A percentile compares a stretch with the other conserved stretches of the same genome.
These are phyloP conservation scores for Aspergillus carlsbadensis DNA, from an alignment of 495 filamentous ascomycete species.

Conservation along the genomic window DNA sequence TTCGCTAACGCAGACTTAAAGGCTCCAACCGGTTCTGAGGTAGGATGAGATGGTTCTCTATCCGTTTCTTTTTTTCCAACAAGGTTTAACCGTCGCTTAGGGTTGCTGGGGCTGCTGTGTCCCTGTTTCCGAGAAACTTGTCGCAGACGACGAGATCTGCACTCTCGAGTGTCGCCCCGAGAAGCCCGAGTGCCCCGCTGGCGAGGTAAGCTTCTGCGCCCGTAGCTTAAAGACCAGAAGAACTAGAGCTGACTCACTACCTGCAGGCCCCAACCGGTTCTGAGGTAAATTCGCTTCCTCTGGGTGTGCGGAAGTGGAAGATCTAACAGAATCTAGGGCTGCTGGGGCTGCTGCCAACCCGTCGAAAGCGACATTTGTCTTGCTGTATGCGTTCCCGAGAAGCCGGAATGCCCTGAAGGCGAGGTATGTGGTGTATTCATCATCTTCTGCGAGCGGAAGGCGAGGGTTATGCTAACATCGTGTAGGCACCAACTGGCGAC, in stretches of 20 bases:
- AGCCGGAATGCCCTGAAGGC: constrained; percentile 7
- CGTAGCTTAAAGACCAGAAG: not conserved
- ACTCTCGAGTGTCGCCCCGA: not conserved
- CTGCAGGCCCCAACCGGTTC: constrained; percentile 1
- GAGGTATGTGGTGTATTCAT: not conserved
- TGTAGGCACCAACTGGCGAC: constrained; percentile 1
- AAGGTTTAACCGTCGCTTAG: not conserved
- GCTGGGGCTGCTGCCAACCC: not conserved
- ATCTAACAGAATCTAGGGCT: not conserved
- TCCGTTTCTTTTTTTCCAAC: not conserved
- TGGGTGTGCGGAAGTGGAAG: not conserved
- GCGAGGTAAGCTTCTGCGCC: not conserved
- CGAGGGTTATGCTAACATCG: not conserved
- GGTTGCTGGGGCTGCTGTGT: constrained; percentile 5
- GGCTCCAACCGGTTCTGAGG: too few species aligned
- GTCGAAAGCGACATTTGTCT: not conserved
- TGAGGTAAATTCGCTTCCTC: not conserved
- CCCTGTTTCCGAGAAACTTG: not conserved
- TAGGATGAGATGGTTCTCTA: too few species aligned
- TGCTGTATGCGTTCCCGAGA: not conserved
- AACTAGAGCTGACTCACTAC: not conserved
- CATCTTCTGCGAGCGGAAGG: not conserved
- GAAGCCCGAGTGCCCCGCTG: constrained; percentile 6
- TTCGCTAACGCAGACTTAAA: not conserved
- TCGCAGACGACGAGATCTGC: not conserved